Evolutionary conservation across 2,329 filamentous ascomycete species (phyloP), one percentile per base, ranked within the genome.

Genomic region (Colletotrichum magnum): DNA sequence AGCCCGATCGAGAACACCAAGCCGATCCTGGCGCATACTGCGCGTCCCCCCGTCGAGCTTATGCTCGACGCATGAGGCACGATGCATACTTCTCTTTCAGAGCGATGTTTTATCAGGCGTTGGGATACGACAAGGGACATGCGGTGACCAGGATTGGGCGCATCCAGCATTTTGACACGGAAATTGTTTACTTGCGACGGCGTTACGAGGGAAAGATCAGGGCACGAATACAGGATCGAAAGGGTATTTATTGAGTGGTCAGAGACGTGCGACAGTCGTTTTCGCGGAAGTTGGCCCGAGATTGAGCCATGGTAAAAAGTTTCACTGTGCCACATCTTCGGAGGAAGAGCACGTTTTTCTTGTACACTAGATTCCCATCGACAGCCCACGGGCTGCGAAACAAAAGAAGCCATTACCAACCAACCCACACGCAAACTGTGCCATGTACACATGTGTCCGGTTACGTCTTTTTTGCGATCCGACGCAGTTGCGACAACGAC

Each of bases 31-130:
- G 86, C 87, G 26, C 88, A 92, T 74, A 92, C 90, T 3, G 73
- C 86, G 2, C 83, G 89, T 58, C 90, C 90, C 24, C 90, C 90
- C 0, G 84, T 92, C 7, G 90, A 92, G 82, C 80, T 92, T 72
- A 91, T 92, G 87, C 78, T 69, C 62, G 32, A 64, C 61, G 69
- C 65, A 36, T 73, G 51, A 62, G 54, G 41, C 53, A 72, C 32
- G 47, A 67, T 69, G 67, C 72, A 59, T 59, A 41, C 48, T 63
- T 36, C 7, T 36, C 32, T 10, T 36, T 43, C n/a, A 28, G 62
- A 58, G 51, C 51, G 50, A 69, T 60, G 18, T 58, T 64, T 39
- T 28, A 16, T 48, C n/a, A 32, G 69, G 64, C 68, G 68, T 72
- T 71, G 10, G 57, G 58, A 61, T 41, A 64, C 26, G 47, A 57